A percentile compares a stretch with the other conserved stretches of the same genome.
Evolutionary conservation across 108 stramenopile genomes (phyloP).

Genomic region (Pseudonitzschia multistriata): DNA sequence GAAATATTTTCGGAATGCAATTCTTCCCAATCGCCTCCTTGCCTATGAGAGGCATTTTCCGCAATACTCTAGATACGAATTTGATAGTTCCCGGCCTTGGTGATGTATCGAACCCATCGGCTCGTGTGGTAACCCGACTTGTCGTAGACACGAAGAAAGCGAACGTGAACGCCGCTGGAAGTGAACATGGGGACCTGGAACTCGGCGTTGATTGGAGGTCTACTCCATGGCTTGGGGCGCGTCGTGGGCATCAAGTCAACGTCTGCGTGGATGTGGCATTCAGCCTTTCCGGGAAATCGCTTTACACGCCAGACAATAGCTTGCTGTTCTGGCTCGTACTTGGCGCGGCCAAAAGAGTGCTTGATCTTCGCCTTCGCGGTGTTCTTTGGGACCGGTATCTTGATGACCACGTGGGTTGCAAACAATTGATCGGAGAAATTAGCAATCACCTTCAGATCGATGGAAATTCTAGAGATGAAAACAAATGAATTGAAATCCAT

Average conservation of each 20-base stretch:
- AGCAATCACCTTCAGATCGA: slow-evolving; percentile 94
- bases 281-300: slow-evolving; percentile 92
- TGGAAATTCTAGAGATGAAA: slow-evolving; percentile 61
- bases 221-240: slow-evolving; percentile 92
- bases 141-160: slow-evolving; percentile 97
- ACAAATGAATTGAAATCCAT: neutral
- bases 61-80: slow-evolving; percentile 81
- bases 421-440: slow-evolving; percentile 92
- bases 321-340: slow-evolving; percentile 97
- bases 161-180: slow-evolving; percentile 95
- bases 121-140: slow-evolving; percentile 95
- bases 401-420: slow-evolving; percentile 94
- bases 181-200: slow-evolving; percentile 99
- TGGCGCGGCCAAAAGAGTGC: slow-evolving; percentile 89
- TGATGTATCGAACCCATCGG: slow-evolving; percentile 98
- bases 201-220: slow-evolving; percentile 95
- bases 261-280: slow-evolving; percentile 91
- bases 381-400: slow-evolving; percentile 96
- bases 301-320: slow-evolving; percentile 98
- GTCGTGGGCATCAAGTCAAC: slow-evolving; percentile 94
- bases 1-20: neutral
- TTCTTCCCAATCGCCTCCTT: neutral
- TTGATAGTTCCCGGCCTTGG: slow-evolving; percentile 96
- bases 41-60: neutral
- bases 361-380: slow-evolving; percentile 95